Conservation (phyloP, 768 basidiomycete species). For the Psilocybe tampanensis region DNA sequence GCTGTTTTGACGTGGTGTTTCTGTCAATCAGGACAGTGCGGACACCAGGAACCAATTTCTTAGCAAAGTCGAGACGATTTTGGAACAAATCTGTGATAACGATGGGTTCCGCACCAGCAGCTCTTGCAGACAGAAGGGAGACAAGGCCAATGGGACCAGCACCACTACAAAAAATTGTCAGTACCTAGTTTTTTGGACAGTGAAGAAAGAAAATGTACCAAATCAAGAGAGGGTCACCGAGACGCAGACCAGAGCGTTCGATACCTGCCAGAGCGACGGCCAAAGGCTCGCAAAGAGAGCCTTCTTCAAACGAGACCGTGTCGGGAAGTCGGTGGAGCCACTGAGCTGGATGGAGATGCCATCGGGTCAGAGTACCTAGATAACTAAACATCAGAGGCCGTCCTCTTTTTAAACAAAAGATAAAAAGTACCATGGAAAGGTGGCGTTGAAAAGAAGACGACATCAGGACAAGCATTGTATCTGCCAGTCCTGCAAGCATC, state of each 20-base stretch:
- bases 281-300: constrained; percentile 67
- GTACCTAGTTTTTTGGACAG: no score
- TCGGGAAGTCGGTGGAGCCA: constrained; percentile 70
- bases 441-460: constrained; percentile 73
- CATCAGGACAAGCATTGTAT: constrained; percentile 63
- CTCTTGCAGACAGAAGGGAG: constrained; percentile 62
- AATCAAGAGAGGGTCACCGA: constrained; percentile 64
- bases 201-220: constrained; percentile 40
- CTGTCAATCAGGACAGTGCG: constrained; percentile 57
- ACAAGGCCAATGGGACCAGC: constrained; percentile 70
- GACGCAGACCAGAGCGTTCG: constrained; percentile 63
- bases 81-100: constrained; percentile 71
- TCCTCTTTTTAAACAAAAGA: not conserved
- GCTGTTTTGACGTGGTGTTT: constrained; percentile 46
- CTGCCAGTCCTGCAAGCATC: constrained; percentile 63
- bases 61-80: constrained; percentile 67
- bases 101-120: constrained; percentile 71
- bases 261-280: constrained; percentile 71
- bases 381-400: not conserved
- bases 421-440: constrained; percentile 57
- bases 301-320: constrained; percentile 65
- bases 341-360: constrained; percentile 68
- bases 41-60: constrained; percentile 59
- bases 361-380: constrained; percentile 62
- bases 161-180: constrained; percentile 40